Conservation (phyloP, 179 eudicot species). For the Beta corolliflora region DNA sequence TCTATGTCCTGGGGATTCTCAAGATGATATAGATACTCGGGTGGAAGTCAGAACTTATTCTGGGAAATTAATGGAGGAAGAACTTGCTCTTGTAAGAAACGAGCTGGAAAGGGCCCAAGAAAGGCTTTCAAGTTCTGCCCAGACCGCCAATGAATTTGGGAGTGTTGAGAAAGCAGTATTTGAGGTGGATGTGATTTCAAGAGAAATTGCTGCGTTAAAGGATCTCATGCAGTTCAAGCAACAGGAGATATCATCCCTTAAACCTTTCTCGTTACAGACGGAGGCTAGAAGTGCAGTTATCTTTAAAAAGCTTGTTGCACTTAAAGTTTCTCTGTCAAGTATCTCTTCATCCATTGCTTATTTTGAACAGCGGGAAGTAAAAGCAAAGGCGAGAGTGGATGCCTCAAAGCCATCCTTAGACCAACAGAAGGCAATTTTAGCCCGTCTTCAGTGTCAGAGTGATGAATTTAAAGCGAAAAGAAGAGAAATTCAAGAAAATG, state of each 20-base stretch:
- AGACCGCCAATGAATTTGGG: slow-evolving; percentile 36
- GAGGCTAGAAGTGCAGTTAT: slow-evolving; percentile 45
- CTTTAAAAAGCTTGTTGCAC: slow-evolving; percentile 64
- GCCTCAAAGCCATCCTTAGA: slow-evolving; percentile 41
- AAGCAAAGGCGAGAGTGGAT: slow-evolving; percentile 49
- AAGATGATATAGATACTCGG: slow-evolving; percentile 9
- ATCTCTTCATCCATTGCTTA: slow-evolving; percentile 62
- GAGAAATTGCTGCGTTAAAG: slow-evolving; percentile 48
- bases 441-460: slow-evolving; percentile 44
- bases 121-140: slow-evolving; percentile 57
- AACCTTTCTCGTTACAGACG: slow-evolving; percentile 38
- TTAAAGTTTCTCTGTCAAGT: slow-evolving; percentile 53
- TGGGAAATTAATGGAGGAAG: slow-evolving; percentile 33
- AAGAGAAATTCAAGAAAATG: slow-evolving; percentile 46
- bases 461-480: slow-evolving; percentile 43
- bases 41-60: slow-evolving; percentile 13
- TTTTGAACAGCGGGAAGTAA: slow-evolving; percentile 74
- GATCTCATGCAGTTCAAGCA: slow-evolving; percentile 45
- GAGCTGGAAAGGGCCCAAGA: slow-evolving; percentile 61
- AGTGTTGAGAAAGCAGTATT: slow-evolving; percentile 58
- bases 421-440: slow-evolving; percentile 46
- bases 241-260: slow-evolving; percentile 39
- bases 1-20: slow-evolving; percentile 22
- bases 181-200: slow-evolving; percentile 53
- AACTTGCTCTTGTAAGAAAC: slow-evolving; percentile 42